These are phyloP conservation scores for Nitzschia putrida DNA, from an alignment of 108 stramenopile genomes.

Conservation along the genomic window DNA sequence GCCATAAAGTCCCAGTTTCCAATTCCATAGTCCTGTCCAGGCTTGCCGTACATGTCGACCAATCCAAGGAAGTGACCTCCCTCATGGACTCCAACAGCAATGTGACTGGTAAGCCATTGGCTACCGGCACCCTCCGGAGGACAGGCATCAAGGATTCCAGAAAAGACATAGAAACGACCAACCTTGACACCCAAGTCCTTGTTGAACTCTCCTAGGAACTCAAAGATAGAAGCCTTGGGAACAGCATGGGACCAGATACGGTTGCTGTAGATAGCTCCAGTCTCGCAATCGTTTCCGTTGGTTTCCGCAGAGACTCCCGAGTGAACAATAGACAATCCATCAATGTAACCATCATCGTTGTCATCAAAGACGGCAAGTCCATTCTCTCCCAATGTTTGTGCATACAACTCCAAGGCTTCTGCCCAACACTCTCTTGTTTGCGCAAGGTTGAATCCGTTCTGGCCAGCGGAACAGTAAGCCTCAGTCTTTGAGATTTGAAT, in stretches of 20 bases:
- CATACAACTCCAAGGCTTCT: constrained; percentile 29
- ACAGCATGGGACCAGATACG: constrained; percentile 38
- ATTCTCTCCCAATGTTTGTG: constrained; percentile 14
- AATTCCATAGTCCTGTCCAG: constrained; percentile 20
- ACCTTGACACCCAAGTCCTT: constrained; percentile 36
- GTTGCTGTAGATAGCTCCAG: constrained; percentile 12
- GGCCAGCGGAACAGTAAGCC: constrained; percentile 16
- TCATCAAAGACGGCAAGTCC: constrained; percentile 26
- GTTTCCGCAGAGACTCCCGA: constrained; percentile 67
- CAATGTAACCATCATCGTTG: constrained; percentile 36
- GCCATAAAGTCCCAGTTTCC: constrained; percentile 33
- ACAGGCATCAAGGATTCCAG: constrained; percentile 37
- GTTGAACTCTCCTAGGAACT: constrained; percentile 23
- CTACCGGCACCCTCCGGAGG: constrained; percentile 21
- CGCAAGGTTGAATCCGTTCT: constrained; percentile 26
- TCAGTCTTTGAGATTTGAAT: constrained; percentile 30
- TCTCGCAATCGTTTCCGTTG: constrained; percentile 47
- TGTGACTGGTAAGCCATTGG: constrained; percentile 24
- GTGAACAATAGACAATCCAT: constrained; percentile 59
- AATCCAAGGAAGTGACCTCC: constrained; percentile 22
- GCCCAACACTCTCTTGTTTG: constrained; percentile 7
- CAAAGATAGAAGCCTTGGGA: constrained; percentile 7
- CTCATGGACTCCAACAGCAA: constrained; percentile 31
- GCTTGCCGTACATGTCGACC: constrained; percentile 27
- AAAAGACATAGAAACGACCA: constrained; percentile 47